Evolutionary conservation across 2,329 filamentous ascomycete species (phyloP).

Genomic region (Verticillium alfalfae): DNA sequence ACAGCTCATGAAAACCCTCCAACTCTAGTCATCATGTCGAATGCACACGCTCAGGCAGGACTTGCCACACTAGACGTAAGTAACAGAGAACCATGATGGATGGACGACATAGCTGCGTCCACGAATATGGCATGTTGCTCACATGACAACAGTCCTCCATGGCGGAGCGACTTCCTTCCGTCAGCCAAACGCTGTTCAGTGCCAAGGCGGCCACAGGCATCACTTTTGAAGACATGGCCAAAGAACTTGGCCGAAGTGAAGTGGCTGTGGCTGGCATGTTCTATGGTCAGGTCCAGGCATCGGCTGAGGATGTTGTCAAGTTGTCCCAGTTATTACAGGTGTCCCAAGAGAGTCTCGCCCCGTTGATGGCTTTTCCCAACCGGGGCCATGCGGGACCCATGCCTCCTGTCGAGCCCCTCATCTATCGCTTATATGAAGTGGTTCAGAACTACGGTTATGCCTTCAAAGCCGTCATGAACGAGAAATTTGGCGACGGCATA

Average conservation of each 20-base stretch:
- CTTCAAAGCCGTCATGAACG: conserved; percentile 91
- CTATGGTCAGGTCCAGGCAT: conserved; percentile 79
- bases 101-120: neutral
- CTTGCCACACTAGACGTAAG: conserved; percentile 3
- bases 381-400: conserved; percentile 74
- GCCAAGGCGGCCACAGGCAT: conserved; percentile 73
- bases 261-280: conserved; percentile 84
- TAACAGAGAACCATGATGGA: neutral
- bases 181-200: conserved; percentile 69
- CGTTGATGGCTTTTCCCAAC: conserved; percentile 70
- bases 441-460: conserved; percentile 96
- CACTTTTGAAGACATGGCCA: conserved; percentile 73
- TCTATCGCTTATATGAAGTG: conserved; percentile 90
- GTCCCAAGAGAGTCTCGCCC: conserved; percentile 47
- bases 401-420: conserved; percentile 78
- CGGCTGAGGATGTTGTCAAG: conserved; percentile 59
- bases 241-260: conserved; percentile 70
- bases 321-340: conserved; percentile 63
- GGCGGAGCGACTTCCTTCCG: conserved; percentile 62
- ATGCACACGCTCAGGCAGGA: neutral
- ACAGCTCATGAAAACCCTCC: neutral
- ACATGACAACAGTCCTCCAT: conserved; percentile 50
- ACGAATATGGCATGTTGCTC: neutral
- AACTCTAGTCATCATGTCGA: neutral
- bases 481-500: conserved; percentile 92